phyloP scores from a whole-genome alignment of 2,329 filamentous ascomycete genomes.

The Coniochaeta sp. region DNA sequence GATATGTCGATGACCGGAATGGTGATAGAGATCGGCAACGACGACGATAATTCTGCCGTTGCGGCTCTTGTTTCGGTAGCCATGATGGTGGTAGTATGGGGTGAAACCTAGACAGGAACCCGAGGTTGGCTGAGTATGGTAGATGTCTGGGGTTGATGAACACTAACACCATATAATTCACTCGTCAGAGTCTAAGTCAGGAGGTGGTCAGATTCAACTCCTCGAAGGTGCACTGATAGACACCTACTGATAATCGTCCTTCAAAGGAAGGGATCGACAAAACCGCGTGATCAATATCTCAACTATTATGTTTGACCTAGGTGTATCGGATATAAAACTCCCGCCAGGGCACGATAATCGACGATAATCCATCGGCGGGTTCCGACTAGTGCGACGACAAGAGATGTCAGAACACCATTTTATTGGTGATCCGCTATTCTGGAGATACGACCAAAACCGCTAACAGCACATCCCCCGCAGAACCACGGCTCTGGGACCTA shows the following conservation, averaged over 20 bases:
- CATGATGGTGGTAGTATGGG: not conserved
- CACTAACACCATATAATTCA: not conserved
- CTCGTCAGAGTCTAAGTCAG: too few relatives aligned
- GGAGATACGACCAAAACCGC: not conserved
- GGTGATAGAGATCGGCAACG: conserved; percentile 1
- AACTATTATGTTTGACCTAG: not conserved
- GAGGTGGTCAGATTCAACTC: not conserved
- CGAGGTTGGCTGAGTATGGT: not conserved
- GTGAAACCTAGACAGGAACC: too few relatives aligned
- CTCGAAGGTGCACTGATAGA: not conserved
- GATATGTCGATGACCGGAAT: conserved; percentile 21
- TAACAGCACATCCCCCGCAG: not conserved
- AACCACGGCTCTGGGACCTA: not conserved
- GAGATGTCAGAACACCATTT: not conserved
- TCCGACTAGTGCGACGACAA: not conserved
- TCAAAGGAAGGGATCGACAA: not conserved
- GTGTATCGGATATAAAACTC: not conserved
- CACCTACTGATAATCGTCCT: not conserved
- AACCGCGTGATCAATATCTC: not conserved
- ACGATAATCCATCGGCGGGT: not conserved
- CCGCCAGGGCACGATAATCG: not conserved
- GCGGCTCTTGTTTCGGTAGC: not conserved
- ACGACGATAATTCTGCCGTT: not conserved
- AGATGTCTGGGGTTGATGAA: not conserved
- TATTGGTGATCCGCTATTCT: not conserved